Conservation (phyloP, 2,329 filamentous ascomycete genomes). For the Phialemoniopsis sp. region DNA sequence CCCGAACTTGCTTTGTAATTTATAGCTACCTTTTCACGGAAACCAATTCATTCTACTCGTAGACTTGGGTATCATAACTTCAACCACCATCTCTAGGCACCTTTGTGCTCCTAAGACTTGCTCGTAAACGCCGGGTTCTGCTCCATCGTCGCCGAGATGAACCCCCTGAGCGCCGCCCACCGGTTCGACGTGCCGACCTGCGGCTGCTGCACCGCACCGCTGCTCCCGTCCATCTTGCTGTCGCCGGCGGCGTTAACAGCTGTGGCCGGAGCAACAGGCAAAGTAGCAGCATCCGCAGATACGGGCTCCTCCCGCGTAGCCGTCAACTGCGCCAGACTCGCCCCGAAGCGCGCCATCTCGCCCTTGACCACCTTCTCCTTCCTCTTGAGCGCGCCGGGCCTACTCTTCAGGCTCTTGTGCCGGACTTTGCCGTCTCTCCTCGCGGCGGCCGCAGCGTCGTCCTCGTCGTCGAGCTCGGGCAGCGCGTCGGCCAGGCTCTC, state of each 20-base stretch:
- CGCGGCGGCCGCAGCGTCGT: slow-evolving; percentile 34
- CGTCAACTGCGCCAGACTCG: slow-evolving; percentile 73
- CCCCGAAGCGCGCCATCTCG: slow-evolving; percentile 81
- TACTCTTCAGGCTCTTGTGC: slow-evolving; percentile 69
- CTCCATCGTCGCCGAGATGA: slow-evolving; percentile 86
- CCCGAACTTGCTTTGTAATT: no score
- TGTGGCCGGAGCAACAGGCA: slow-evolving; percentile 6
- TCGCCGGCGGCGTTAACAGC: slow-evolving; percentile 3
- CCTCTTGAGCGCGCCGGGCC: slow-evolving; percentile 76
- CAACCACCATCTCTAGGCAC: no score
- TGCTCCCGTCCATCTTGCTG: slow-evolving; percentile 5
- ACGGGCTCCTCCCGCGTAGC: slow-evolving; percentile 19
- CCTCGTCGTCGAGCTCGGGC: slow-evolving; percentile 53
- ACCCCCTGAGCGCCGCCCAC: slow-evolving; percentile 79
- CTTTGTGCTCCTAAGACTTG: no score
- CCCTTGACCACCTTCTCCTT: slow-evolving; percentile 75
- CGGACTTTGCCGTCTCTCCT: slow-evolving; percentile 57
- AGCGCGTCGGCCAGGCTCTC: slow-evolving; percentile 77
- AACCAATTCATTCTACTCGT: no score
- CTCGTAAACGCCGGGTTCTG: slow-evolving; percentile 71
- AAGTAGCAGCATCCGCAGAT: no score
- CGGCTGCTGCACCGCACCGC: slow-evolving; percentile 6
- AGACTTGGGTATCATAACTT: no score
- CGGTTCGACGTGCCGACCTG: slow-evolving; percentile 44
- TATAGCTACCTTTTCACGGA: no score